Percentiles rank a stretch among this genome's conserved stretches.
These are phyloP conservation scores for Rhodomyrtus psidioides DNA, from an alignment of 441 rosid species.

Conservation along the genomic window DNA sequence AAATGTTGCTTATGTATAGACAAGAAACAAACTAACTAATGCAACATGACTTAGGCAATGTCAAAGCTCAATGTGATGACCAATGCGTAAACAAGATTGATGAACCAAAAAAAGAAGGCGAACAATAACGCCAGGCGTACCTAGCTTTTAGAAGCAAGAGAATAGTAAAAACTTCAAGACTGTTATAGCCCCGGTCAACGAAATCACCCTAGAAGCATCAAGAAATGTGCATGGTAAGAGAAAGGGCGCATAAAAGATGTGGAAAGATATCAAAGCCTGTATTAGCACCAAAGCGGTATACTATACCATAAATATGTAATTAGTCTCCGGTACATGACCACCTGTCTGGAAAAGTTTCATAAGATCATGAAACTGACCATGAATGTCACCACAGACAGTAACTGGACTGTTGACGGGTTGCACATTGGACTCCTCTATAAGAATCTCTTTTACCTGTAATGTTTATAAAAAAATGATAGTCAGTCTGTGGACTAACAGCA, in stretches of 20 bases:
- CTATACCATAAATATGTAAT: slow-evolving; percentile 94
- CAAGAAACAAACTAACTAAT: neutral
- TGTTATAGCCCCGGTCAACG: slow-evolving; percentile 98
- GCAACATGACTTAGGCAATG: neutral
- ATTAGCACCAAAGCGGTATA: neutral
- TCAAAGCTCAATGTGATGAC: neutral
- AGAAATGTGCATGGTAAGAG: neutral
- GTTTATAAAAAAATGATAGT: neutral
- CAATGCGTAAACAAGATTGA: neutral
- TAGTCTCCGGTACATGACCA: slow-evolving; percentile 98
- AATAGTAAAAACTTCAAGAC: slow-evolving; percentile 98
- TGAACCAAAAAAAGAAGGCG: neutral
- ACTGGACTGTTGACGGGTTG: slow-evolving; percentile 99
- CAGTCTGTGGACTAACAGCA: neutral
- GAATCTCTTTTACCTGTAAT: slow-evolving; percentile 86
- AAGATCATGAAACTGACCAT: slow-evolving; percentile 98
- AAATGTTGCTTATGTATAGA: neutral
- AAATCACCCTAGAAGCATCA: slow-evolving; percentile 73
- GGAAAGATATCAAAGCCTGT: neutral
- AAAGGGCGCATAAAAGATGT: neutral
- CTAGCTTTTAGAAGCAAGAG: slow-evolving; percentile 99
- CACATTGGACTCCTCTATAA: slow-evolving; percentile 96
- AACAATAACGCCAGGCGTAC: slow-evolving; percentile 17
- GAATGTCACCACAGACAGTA: slow-evolving; percentile 97
- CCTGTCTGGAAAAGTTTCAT: slow-evolving; percentile 99